Evolutionary conservation across 768 basidiomycete species (phyloP), one percentile per base, ranked within the genome.

Genomic region (Mycena kentingensis): DNA sequence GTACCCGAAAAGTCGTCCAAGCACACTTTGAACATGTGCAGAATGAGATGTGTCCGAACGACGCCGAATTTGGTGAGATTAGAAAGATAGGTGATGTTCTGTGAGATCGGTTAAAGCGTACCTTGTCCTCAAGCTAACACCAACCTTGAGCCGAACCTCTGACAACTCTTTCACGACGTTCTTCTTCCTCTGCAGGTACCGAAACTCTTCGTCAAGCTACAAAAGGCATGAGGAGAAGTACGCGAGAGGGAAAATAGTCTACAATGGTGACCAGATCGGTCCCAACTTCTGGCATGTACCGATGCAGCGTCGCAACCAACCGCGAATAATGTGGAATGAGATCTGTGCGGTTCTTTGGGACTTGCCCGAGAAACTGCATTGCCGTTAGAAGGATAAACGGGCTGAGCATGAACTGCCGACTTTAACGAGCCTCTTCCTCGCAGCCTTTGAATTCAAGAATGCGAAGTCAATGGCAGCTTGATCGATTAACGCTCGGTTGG

Each of bases 11-110:
- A 93, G 66, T 98, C 96, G 65, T 98, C 96, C 62, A 98, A 74
- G 69, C 92, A 96, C 45, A 96, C 93, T 81, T 98, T 98, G 77
- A 96, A 90, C 62, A 93, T 88, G 67, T 98, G 95, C 41, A 99
- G 73, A 62, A 98, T 93, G 50, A 96, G 77, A 67, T 98, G 94
- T 3, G 87, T 73, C 25, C 93, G 94, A 7, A 98, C 90, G 19
- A 98, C 84, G 32, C 81, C 77, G 69, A 98, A 98, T 70, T 99
- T 99, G n/a, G 95, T 95, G 61, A 99, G 73, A 68, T 89, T 96
- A 4, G 91, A 88, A 51, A 94, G 70, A 72, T 88, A 99, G 12
- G 83, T 79, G 21, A 91, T 81, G 65, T 98, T 99, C 93, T 98
- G 55, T 25, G 35, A 27, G 36, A 28, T 21, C 5, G 15, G 42